A percentile compares a stretch with the other conserved stretches of the same genome.
These are phyloP conservation scores for Cyclanthera cordifolia DNA, from an alignment of 306 rosid species.

Conservation along the genomic window DNA sequence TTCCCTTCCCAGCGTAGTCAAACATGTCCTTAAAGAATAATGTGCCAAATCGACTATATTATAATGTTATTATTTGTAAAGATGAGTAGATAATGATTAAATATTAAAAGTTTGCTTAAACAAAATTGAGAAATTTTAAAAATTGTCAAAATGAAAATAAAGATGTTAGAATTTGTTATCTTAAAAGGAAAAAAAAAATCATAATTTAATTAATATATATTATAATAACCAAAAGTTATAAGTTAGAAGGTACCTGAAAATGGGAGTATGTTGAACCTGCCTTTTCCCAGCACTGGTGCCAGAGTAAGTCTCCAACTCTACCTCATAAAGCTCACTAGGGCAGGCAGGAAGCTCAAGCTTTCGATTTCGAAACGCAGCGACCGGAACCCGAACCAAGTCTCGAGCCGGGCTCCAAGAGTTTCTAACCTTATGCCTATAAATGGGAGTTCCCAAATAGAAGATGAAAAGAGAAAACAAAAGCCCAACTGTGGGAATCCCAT, in stretches of 20 bases:
- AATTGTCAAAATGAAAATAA: too few relatives aligned
- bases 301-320: slow-evolving; percentile 29
- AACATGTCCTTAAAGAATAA: too few relatives aligned
- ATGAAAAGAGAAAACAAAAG: slow-evolving; percentile 31
- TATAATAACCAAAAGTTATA: too few relatives aligned
- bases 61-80: too few relatives aligned
- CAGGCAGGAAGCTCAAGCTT: slow-evolving; percentile 32
- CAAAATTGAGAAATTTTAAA: too few relatives aligned
- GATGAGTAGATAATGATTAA: too few relatives aligned
- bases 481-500: slow-evolving; percentile 47
- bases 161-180: too few relatives aligned
- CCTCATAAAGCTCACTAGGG: slow-evolving; percentile 48
- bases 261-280: slow-evolving; percentile 40
- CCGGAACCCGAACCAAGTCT: slow-evolving; percentile 28
- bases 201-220: too few relatives aligned
- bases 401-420: slow-evolving; percentile 27
- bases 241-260: slow-evolving; percentile 34
- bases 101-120: too few relatives aligned
- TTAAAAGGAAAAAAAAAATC: too few relatives aligned
- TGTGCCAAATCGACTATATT: too few relatives aligned
- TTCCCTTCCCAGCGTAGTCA: too few relatives aligned
- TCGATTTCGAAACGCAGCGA: slow-evolving; percentile 41
- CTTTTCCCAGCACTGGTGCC: slow-evolving; percentile 19
- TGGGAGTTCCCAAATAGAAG: slow-evolving; percentile 47
- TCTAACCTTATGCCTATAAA: slow-evolving; percentile 54